Conservation (phyloP, 768 basidiomycete genomes). For the Mycena floridula region DNA sequence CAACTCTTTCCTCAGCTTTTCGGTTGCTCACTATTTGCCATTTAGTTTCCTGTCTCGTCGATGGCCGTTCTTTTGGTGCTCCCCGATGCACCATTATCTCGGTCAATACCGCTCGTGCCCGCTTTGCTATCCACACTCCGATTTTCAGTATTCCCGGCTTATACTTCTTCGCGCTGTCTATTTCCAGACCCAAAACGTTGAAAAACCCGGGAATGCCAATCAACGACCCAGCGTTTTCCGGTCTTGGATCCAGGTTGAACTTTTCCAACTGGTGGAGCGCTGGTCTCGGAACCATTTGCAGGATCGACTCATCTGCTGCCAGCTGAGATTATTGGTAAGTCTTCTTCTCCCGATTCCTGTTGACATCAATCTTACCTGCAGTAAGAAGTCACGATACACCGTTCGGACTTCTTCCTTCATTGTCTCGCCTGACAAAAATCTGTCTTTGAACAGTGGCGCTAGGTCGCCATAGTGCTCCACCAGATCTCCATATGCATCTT, state of each 20-base stretch:
- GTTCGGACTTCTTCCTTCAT: neutral
- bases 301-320: neutral
- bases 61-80: neutral
- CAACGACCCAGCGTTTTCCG: neutral
- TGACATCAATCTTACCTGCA: neutral
- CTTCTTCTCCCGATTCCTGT: neutral
- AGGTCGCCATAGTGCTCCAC: neutral
- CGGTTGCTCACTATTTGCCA: neutral
- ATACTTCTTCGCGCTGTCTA: neutral
- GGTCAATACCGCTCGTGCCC: neutral
- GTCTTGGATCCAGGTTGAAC: neutral
- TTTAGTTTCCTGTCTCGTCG: neutral
- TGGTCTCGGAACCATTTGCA: neutral
- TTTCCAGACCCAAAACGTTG: neutral
- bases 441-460: neutral
- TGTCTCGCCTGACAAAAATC: neutral
- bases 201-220: neutral
- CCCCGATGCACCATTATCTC: neutral
- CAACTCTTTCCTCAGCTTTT: neutral
- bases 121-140: neutral
- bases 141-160: constrained; percentile 8
- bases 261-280: neutral
- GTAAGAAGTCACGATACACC: neutral
- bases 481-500: neutral
- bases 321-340: neutral